Conservation (phyloP, 148 eudicot genomes). For the Limonium bicolor region DNA sequence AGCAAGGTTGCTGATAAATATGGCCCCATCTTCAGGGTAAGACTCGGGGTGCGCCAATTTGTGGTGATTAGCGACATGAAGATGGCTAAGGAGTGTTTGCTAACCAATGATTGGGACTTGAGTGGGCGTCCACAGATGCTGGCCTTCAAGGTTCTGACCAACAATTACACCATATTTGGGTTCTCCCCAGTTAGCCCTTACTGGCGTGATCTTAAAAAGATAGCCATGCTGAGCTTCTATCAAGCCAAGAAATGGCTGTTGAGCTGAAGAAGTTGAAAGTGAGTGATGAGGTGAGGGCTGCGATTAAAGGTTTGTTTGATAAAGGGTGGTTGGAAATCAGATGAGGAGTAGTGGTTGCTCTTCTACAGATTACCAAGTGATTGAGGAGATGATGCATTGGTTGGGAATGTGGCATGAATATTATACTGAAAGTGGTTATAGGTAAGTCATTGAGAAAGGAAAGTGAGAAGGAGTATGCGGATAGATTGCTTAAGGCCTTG, state of each 20-base stretch:
- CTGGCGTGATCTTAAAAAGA: slow-evolving; percentile 30
- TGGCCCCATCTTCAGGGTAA: no score
- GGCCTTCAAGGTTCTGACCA: slow-evolving; percentile 9
- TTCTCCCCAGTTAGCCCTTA: slow-evolving; percentile 19
- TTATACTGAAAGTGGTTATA: slow-evolving; percentile 12
- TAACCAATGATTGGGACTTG: slow-evolving; percentile 23
- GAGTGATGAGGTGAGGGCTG: slow-evolving; percentile 12
- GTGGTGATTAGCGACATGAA: no score
- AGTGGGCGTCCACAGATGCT: slow-evolving; percentile 9
- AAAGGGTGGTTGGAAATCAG: background rate
- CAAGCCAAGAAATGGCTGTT: slow-evolving; percentile 11
- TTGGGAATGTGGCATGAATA: slow-evolving; percentile 17
- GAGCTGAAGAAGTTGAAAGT: slow-evolving; percentile 6
- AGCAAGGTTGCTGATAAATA: no score
- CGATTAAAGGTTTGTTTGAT: slow-evolving; percentile 6
- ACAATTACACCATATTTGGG: slow-evolving; percentile 22
- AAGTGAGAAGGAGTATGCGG: slow-evolving; percentile 4
- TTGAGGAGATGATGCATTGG: slow-evolving; percentile 21
- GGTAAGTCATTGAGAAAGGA: slow-evolving; percentile 12
- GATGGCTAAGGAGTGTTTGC: no score
- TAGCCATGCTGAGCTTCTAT: slow-evolving; percentile 17
- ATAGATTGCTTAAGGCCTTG: background rate
- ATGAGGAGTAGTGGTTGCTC: no score
- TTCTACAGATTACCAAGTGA: background rate
- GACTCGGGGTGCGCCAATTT: no score